Conservation (phyloP, 768 basidiomycete species). For the Cystobasidium onofrii region DNA sequence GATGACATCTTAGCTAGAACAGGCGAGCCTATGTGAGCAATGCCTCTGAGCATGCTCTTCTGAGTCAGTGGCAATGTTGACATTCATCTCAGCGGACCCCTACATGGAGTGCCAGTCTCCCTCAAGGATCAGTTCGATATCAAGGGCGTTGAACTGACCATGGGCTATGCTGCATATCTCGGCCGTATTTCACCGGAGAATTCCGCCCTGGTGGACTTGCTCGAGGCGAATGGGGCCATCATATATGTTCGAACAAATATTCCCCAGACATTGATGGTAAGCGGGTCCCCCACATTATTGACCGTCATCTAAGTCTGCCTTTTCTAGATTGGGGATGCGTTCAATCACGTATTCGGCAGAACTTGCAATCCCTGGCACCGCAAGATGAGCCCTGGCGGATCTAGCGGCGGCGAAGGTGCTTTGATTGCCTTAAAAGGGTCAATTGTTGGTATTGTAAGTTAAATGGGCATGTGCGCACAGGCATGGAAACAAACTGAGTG, state of each 20-base stretch:
- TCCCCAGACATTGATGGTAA: slow-evolving; percentile 40
- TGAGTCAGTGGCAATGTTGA: slow-evolving; percentile 9
- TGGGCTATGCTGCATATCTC: slow-evolving; percentile 39
- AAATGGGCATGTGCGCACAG: neutral
- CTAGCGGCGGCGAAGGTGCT: slow-evolving; percentile 78
- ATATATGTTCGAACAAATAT: slow-evolving; percentile 39
- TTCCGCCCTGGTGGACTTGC: slow-evolving; percentile 31
- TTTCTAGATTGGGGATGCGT: slow-evolving; percentile 64
- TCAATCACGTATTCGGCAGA: slow-evolving; percentile 69
- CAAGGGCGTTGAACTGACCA: slow-evolving; percentile 38
- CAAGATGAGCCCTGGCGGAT: slow-evolving; percentile 65
- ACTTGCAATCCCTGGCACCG: slow-evolving; percentile 70
- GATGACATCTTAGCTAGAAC: slow-evolving; percentile 59
- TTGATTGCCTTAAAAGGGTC: slow-evolving; percentile 53
- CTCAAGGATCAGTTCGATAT: slow-evolving; percentile 46
- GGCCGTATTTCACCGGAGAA: slow-evolving; percentile 30
- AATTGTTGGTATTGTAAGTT: slow-evolving; percentile 32
- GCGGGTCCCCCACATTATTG: neutral
- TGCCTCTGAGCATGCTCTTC: slow-evolving; percentile 49
- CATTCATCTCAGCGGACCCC: neutral
- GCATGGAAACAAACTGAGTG: neutral
- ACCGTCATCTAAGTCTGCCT: slow-evolving; percentile 51
- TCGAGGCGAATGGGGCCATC: slow-evolving; percentile 52
- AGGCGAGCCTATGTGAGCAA: slow-evolving; percentile 60
- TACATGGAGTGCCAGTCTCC: slow-evolving; percentile 42